Percentiles rank a stretch among this genome's conserved stretches.
phyloP scores from a whole-genome alignment of 2,329 filamentous ascomycete species.

The Rhynchosporium agropyri region DNA sequence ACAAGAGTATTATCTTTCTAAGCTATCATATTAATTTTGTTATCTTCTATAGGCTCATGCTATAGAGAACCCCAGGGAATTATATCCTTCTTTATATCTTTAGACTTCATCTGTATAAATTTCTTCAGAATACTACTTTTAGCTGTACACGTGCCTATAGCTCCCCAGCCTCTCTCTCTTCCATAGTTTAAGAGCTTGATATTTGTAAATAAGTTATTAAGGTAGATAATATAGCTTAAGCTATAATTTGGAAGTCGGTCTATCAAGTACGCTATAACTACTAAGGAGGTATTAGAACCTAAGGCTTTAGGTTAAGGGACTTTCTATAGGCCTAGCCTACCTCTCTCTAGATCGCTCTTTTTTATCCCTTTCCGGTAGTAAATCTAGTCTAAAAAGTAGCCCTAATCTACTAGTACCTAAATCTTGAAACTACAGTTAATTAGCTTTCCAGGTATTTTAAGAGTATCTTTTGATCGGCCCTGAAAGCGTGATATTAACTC shows the following conservation, averaged over 20 bases:
- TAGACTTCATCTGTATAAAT: not conserved
- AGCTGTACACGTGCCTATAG: not conserved
- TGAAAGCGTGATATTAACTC: not conserved
- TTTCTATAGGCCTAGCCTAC: not conserved
- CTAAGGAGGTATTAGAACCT: not conserved
- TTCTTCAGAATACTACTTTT: not conserved
- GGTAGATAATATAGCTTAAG: not conserved
- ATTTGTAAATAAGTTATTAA: constrained; percentile 1
- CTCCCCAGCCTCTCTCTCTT: not conserved
- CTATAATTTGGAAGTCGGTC: not conserved
- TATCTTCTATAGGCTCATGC: not conserved
- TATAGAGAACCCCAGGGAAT: not conserved
- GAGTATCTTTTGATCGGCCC: not conserved
- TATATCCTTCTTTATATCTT: not conserved
- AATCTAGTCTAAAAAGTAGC: not conserved
- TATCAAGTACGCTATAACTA: not conserved
- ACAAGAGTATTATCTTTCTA: not conserved
- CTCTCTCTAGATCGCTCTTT: not conserved
- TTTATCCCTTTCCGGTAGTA: not conserved
- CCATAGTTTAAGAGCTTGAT: not conserved
- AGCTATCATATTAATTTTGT: not conserved
- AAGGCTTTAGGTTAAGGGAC: not conserved
- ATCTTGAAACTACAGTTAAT: not conserved
- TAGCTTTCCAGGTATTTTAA: not conserved
- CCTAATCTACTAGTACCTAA: not conserved